phyloP scores from a whole-genome alignment of 805 yeast genomes.

The Teunomyces barrocoloradensis region DNA sequence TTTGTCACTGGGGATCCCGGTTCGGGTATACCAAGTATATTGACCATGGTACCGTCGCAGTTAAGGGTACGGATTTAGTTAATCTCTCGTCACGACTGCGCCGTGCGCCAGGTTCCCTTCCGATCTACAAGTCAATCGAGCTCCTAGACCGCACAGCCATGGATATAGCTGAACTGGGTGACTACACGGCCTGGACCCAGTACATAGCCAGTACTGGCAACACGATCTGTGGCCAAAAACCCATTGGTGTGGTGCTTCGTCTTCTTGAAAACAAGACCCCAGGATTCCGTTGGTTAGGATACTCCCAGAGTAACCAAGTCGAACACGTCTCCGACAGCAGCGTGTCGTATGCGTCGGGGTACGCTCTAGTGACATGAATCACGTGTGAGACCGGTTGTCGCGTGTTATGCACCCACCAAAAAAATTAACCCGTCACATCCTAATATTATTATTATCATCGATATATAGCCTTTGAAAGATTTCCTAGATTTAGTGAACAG shows the following conservation, averaged over 20 bases:
- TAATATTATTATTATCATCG: background rate
- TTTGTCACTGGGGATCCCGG: constrained; percentile 83
- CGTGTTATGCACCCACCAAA: background rate
- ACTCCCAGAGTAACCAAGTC: constrained; percentile 70
- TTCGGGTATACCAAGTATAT: constrained; percentile 43
- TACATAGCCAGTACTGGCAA: constrained; percentile 74
- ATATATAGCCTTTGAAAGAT: too few species aligned
- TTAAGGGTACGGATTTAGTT: constrained; percentile 2
- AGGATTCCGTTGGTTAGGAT: constrained; percentile 68
- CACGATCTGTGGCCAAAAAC: constrained; percentile 92
- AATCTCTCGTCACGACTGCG: background rate
- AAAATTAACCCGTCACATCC: background rate
- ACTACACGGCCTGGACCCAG: constrained; percentile 56
- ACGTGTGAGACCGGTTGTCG: background rate
- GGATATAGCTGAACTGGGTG: constrained; percentile 55
- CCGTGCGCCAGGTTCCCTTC: constrained; percentile 22
- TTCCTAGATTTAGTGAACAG: too few species aligned
- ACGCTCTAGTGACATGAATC: constrained; percentile 24
- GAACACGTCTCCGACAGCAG: constrained; percentile 56
- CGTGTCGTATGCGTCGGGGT: constrained; percentile 91
- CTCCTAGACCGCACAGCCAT: constrained; percentile 69
- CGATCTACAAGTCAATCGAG: constrained; percentile 74
- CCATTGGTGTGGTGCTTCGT: constrained; percentile 62
- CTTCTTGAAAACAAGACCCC: constrained; percentile 45
- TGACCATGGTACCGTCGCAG: constrained; percentile 3